These are phyloP conservation scores for Syzygium grande DNA, from an alignment of 345 rosid species.

Conservation along the genomic window DNA sequence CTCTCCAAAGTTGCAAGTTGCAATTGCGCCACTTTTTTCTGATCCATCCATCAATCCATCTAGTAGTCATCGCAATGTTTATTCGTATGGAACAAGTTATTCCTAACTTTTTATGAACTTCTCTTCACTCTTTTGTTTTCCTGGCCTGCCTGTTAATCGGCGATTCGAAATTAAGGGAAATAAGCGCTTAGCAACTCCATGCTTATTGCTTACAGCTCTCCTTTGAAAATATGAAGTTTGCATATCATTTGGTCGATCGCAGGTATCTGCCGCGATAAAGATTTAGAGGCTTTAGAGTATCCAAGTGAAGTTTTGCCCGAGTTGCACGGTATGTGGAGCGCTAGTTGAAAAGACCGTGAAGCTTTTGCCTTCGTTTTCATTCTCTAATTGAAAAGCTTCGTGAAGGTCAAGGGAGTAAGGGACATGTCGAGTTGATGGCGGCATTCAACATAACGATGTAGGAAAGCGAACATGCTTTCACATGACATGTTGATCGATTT, in stretches of 20 bases:
- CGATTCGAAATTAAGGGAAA: neutral
- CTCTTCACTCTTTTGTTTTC: neutral
- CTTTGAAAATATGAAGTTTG: neutral
- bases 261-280: neutral
- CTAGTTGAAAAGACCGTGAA: neutral
- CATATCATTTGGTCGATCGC: neutral
- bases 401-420: neutral
- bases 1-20: neutral
- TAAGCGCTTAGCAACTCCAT: neutral
- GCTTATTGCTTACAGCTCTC: neutral
- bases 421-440: neutral
- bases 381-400: neutral
- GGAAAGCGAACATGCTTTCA: neutral
- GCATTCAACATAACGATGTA: neutral
- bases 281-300: neutral
- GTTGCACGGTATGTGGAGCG: neutral
- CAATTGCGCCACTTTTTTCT: neutral
- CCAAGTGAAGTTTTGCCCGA: neutral
- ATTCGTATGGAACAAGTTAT: neutral
- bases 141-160: neutral
- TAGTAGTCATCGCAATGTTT: neutral
- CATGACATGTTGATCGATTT: neutral
- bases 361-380: neutral
- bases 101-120: neutral
- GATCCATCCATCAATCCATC: neutral